A percentile compares a stretch with the other conserved stretches of the same genome.
phyloP scores from a whole-genome alignment of 768 basidiomycete genomes.

The Xanthoconium stramineum region DNA sequence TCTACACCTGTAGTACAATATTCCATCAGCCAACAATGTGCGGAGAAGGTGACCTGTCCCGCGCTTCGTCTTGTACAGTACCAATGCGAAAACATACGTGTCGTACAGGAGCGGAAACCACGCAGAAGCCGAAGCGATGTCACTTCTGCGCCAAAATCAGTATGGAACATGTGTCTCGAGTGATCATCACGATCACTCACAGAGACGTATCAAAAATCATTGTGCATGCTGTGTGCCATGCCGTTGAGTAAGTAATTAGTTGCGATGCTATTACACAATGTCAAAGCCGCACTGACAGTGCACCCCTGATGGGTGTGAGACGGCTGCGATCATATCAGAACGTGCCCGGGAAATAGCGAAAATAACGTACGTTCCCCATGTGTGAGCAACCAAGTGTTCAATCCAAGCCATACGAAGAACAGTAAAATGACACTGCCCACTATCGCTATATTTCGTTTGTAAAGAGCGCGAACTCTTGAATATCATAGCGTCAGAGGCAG shows the following conservation, averaged over 20 bases:
- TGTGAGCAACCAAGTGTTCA: constrained; percentile 56
- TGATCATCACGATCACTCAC: constrained; percentile 14
- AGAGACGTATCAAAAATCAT: constrained; percentile 34
- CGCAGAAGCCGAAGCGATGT: constrained; percentile 34
- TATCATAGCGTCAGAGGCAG: neutral
- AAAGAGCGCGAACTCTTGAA: constrained; percentile 19
- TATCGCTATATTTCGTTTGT: constrained; percentile 3
- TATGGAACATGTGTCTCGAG: neutral
- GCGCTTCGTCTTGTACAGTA: constrained; percentile 29
- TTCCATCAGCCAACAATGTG: constrained; percentile 31
- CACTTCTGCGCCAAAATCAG: constrained; percentile 12
- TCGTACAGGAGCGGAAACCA: constrained; percentile 43
- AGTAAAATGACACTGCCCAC: constrained; percentile 21
- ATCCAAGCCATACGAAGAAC: constrained; percentile 40
- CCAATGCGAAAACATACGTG: constrained; percentile 34
- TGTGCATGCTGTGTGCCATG: constrained; percentile 33
- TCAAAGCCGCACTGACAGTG: constrained; percentile 9
- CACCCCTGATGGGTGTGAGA: constrained; percentile 1
- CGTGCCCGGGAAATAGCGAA: neutral
- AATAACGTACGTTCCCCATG: constrained; percentile 43
- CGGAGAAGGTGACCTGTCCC: constrained; percentile 19
- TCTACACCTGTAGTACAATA: constrained; percentile 35
- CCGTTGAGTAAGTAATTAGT: constrained; percentile 9
- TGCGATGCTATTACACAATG: constrained; percentile 29
- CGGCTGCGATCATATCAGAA: constrained; percentile 9